Evolutionary conservation across 345 rosid species (phyloP), one percentile per base, ranked within the genome.

Genomic region (Aegle marmelos): DNA sequence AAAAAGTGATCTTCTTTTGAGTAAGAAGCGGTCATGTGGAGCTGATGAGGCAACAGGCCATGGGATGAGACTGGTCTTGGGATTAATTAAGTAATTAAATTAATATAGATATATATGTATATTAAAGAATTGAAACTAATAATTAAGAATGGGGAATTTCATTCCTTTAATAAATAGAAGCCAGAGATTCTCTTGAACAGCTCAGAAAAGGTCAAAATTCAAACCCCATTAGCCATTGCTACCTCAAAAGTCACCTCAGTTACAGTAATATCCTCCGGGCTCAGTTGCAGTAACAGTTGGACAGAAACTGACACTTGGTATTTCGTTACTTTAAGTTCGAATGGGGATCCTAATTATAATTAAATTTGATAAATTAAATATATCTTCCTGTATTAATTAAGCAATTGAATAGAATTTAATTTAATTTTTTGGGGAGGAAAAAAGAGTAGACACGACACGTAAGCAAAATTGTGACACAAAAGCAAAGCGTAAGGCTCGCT

Each of bases 401-500:
- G 50, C 50, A 45, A 45, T 13, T 11, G 50, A 45, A 45, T 45
- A 45, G 11, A 45, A 13, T 45, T 11, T 45, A 45, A 45, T 1
- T 19, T 1, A 16, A 1, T 5, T 6, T 24, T 56, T 5, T 10
- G 4, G 4, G 14, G 1, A 0, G 2, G 11, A 45, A n/a, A 22
- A 6, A 31, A 2, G 8, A 9, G 0, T 17, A 7, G 24, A 60
- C 19, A 1, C 45, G 82, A 76, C 79, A 80, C 79, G 79, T 76
- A 5, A 63, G 76, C 72, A 70, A 8, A 80, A 30, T 25, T 31
- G 61, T 27, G 73, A 27, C 36, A 62, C 34, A 65, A 74, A 36
- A 22, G 50, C 74, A 37, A 36, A 27, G 50, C 21, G 22, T 7
- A 31, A 31, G 63, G 78, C 72, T 68, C 28, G 84, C 76, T 81